Evolutionary conservation across 306 rosid species (phyloP).

Genomic region (Cyclanthera cordifolia): DNA sequence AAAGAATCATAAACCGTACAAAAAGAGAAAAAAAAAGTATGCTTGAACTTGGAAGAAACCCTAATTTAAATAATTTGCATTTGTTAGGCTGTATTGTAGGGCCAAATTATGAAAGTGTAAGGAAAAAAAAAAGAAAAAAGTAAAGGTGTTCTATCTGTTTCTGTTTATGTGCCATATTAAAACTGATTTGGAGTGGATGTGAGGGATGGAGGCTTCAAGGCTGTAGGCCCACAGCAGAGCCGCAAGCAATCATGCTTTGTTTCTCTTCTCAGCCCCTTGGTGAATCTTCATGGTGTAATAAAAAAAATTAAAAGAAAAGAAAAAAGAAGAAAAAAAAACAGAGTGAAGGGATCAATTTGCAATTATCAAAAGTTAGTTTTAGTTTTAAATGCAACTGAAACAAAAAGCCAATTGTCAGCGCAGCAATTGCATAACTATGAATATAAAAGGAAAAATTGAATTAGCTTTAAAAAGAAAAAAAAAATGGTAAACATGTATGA

Average conservation of each 20-base stretch:
- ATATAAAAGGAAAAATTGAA: not conserved
- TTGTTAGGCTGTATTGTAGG: constrained; percentile 9
- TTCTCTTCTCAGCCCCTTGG: not conserved
- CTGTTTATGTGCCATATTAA: not conserved
- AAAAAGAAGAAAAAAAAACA: not conserved
- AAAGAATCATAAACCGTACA: constrained; percentile 3
- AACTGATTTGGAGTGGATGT: not conserved
- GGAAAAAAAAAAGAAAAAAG: not conserved
- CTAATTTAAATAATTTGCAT: not conserved
- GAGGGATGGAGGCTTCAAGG: not conserved
- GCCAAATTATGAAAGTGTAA: constrained; percentile 4
- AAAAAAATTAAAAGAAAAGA: not conserved
- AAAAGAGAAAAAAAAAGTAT: not conserved
- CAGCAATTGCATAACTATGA: constrained; percentile 4
- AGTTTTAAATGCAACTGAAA: not conserved
- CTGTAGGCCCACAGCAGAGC: constrained; percentile 7
- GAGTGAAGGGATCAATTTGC: not conserved
- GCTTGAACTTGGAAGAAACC: not conserved
- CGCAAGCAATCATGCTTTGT: constrained; percentile 11
- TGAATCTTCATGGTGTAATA: not conserved
- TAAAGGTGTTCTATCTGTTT: not conserved
- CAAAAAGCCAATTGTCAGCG: not conserved
- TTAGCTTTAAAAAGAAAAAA: not conserved
- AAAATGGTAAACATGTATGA: too few species aligned
- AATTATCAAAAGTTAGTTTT: not conserved